Evolutionary conservation across 805 yeast species (phyloP).

Genomic region (Metschnikowia kofuensis): DNA sequence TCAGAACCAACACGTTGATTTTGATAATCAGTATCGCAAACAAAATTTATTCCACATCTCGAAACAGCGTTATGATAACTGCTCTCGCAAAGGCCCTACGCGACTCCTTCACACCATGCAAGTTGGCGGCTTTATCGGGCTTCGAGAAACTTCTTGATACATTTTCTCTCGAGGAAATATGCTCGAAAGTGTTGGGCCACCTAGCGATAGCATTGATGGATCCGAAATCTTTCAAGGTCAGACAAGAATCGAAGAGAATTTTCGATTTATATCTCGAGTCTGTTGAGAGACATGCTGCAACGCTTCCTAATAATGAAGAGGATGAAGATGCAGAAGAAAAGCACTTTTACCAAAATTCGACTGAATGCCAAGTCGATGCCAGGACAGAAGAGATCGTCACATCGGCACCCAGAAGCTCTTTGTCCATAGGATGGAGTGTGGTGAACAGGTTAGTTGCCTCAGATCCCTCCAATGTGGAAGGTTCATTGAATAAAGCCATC

Average conservation of each 20-base stretch:
- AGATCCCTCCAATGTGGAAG: constrained; percentile 23
- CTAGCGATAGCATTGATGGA: constrained; percentile 84
- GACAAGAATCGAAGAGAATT: constrained; percentile 67
- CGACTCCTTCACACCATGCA: constrained; percentile 74
- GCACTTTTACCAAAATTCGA: constrained; percentile 30
- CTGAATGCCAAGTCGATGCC: constrained; percentile 12
- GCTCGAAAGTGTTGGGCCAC: constrained; percentile 77
- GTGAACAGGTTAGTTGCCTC: constrained; percentile 35
- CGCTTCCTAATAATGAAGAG: constrained; percentile 32
- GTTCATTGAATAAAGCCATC: constrained; percentile 35
- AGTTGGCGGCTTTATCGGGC: constrained; percentile 74
- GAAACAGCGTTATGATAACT: constrained; percentile 76
- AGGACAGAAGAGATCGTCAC: not conserved
- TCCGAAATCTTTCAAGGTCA: constrained; percentile 56
- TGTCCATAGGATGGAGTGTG: constrained; percentile 37
- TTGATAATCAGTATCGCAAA: constrained; percentile 65
- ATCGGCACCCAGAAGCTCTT: constrained; percentile 11
- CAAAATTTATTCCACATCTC: constrained; percentile 49
- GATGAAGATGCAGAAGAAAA: constrained; percentile 38
- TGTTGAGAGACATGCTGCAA: constrained; percentile 37
- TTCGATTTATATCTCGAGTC: constrained; percentile 53
- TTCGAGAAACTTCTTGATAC: constrained; percentile 60
- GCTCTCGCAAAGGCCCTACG: constrained; percentile 82
- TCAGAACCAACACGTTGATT: constrained; percentile 73
- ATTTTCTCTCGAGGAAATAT: constrained; percentile 72